Conservation (phyloP, 2,329 filamentous ascomycete genomes). For the Xylariaceae sp. region DNA sequence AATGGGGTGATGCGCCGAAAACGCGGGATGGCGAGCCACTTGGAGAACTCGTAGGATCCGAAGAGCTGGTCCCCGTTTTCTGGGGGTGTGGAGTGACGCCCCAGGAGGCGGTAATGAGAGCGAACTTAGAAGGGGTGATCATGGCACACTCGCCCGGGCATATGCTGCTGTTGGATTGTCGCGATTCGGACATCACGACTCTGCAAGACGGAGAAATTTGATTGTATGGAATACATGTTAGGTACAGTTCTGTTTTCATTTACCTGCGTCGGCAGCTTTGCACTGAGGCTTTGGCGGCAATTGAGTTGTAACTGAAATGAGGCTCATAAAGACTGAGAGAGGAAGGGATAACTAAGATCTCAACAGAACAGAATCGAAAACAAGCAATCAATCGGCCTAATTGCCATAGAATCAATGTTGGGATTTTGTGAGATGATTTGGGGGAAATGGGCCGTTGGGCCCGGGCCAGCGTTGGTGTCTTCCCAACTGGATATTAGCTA, state of each 20-base stretch:
- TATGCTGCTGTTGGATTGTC: slow-evolving; percentile 57
- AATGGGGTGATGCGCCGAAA: slow-evolving; percentile 53
- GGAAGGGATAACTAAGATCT: too few relatives aligned
- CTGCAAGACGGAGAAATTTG: not conserved
- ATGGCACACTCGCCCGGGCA: slow-evolving; percentile 60
- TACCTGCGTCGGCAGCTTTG: not conserved
- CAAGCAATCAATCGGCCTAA: too few relatives aligned
- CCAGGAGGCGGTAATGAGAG: slow-evolving; percentile 58
- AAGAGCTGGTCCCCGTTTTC: slow-evolving; percentile 51
- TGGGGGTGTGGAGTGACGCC: slow-evolving; percentile 66
- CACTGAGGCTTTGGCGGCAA: too few relatives aligned
- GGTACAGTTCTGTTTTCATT: not conserved
- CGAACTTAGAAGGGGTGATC: slow-evolving; percentile 49
- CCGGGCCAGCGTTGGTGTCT: too few relatives aligned
- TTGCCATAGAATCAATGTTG: too few relatives aligned
- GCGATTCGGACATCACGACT: slow-evolving; percentile 37
- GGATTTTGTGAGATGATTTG: too few relatives aligned
- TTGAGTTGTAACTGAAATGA: too few relatives aligned
- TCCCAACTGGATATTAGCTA: too few relatives aligned
- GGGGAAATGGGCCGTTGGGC: too few relatives aligned
- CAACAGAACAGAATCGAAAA: too few relatives aligned
- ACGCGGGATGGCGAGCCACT: slow-evolving; percentile 39
- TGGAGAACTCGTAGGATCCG: slow-evolving; percentile 30
- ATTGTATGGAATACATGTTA: not conserved
- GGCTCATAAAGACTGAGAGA: too few relatives aligned